These are phyloP conservation scores for Immersiporthe knoxdaviesiana DNA, from an alignment of 2,329 filamentous ascomycete genomes.

Conservation along the genomic window DNA sequence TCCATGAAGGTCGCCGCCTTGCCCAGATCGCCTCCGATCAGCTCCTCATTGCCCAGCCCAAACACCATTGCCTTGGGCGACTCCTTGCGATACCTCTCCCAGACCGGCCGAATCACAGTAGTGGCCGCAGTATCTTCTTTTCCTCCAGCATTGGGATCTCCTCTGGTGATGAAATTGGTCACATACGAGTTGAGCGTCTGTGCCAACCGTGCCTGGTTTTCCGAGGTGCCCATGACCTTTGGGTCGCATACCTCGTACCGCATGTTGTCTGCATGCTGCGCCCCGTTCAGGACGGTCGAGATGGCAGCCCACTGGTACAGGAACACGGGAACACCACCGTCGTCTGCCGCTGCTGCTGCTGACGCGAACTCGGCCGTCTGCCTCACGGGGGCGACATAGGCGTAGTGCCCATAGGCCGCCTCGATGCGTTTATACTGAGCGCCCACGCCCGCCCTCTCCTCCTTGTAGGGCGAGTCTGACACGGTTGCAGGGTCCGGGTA, in stretches of 20 bases:
- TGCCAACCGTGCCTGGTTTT: constrained; percentile 46
- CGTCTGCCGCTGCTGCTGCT: constrained; percentile 29
- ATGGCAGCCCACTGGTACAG: constrained; percentile 59
- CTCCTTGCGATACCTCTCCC: constrained; percentile 40
- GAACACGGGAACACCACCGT: constrained; percentile 45
- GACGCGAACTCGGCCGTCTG: constrained; percentile 51
- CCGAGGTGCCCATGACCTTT: constrained; percentile 40
- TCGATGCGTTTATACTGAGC: constrained; percentile 58
- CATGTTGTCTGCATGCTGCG: constrained; percentile 53
- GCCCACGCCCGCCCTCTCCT: constrained; percentile 46
- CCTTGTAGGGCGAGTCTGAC: constrained; percentile 42
- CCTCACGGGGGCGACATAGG: constrained; percentile 55
- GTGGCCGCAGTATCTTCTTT: constrained; percentile 25
- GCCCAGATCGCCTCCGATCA: constrained; percentile 46
- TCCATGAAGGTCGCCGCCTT: constrained; percentile 42
- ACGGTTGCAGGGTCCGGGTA: constrained; percentile 44
- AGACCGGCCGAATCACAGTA: constrained; percentile 38
- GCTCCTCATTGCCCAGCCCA: constrained; percentile 50
- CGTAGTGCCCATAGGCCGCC: constrained; percentile 58
- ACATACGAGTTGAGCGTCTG: constrained; percentile 50
- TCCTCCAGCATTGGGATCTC: constrained; percentile 47
- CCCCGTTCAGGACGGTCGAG: constrained; percentile 46
- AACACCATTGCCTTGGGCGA: constrained; percentile 45
- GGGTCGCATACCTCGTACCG: constrained; percentile 49
- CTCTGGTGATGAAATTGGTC: constrained; percentile 51